phyloP scores from a whole-genome alignment of 352 stramenopile species.

The Sclerospora graminicola region DNA sequence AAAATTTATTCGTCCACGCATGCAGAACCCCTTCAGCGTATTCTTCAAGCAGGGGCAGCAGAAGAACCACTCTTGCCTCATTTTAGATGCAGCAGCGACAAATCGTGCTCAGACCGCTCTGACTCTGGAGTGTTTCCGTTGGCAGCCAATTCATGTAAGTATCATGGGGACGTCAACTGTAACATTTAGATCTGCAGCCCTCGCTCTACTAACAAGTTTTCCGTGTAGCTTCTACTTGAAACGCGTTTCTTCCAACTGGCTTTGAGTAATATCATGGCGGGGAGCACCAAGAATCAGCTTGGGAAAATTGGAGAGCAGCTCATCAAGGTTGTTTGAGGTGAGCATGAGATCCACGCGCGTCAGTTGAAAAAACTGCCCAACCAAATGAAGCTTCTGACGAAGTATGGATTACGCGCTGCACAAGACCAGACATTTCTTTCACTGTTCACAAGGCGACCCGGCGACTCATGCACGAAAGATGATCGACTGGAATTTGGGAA shows the following conservation, averaged over 20 bases:
- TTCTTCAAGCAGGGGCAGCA: too few relatives aligned
- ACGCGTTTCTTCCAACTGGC: conserved; percentile 56
- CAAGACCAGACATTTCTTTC: too few relatives aligned
- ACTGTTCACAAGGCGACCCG: too few relatives aligned
- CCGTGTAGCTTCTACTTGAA: conserved; percentile 55
- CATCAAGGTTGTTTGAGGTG: conserved; percentile 22
- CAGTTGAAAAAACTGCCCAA: conserved; percentile 42
- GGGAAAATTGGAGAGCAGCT: conserved; percentile 40
- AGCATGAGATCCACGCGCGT: conserved; percentile 23
- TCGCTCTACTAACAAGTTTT: neutral
- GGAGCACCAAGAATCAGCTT: conserved; percentile 42
- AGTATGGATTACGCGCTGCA: too few relatives aligned
- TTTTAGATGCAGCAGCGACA: conserved; percentile 12
- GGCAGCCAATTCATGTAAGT: conserved; percentile 34
- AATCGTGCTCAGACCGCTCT: conserved; percentile 20
- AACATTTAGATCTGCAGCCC: neutral
- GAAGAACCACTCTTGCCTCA: too few relatives aligned
- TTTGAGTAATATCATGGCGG: conserved; percentile 38
- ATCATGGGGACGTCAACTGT: neutral
- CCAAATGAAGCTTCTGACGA: conserved; percentile 75
- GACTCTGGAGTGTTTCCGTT: conserved; percentile 16
- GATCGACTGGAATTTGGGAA: too few relatives aligned
- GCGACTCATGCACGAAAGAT: too few relatives aligned
- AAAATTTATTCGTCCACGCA: too few relatives aligned
- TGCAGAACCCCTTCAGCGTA: too few relatives aligned